Evolutionary conservation across 164 flowering plant species (phyloP).

Genomic region (Warburgia ugandensis): DNA sequence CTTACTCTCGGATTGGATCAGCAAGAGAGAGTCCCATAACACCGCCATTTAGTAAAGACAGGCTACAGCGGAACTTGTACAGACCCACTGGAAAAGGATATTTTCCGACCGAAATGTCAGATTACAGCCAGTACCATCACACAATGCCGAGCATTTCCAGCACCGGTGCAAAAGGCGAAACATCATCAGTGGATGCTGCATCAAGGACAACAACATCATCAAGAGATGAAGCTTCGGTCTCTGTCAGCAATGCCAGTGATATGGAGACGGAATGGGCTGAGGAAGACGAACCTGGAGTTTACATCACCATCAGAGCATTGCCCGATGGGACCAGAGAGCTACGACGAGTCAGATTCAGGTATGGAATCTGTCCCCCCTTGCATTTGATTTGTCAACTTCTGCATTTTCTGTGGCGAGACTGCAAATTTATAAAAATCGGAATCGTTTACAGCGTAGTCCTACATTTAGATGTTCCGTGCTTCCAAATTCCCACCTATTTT

Average conservation of each 20-base stretch:
- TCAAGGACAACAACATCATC: conserved; percentile 80
- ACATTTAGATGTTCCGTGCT: too few relatives aligned
- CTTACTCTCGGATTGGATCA: conserved; percentile 71
- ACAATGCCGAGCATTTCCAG: conserved; percentile 43
- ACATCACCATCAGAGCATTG: conserved; percentile 86
- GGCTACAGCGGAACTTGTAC: conserved; percentile 49
- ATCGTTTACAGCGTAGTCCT: too few relatives aligned
- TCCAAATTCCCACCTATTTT: too few relatives aligned
- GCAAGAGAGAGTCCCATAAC: conserved; percentile 76
- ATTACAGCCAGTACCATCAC: conserved; percentile 34
- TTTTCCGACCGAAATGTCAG: conserved; percentile 33
- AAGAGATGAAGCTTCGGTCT: conserved; percentile 79
- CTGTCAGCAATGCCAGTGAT: conserved; percentile 89
- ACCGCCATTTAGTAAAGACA: conserved; percentile 44
- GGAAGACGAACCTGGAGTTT: conserved; percentile 95
- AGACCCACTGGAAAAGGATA: conserved; percentile 39
- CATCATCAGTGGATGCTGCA: conserved; percentile 68
- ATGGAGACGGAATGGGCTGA: conserved; percentile 88
- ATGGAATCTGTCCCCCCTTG: conserved; percentile 1
- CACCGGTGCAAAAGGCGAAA: conserved; percentile 36
- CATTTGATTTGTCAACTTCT: too few relatives aligned
- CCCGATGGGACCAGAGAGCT: conserved; percentile 92
- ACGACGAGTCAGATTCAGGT: conserved; percentile 97
- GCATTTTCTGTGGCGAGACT: too few relatives aligned
- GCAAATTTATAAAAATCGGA: too few relatives aligned